Conservation (phyloP, 768 basidiomycete species). For the Lactarius trivialis region DNA sequence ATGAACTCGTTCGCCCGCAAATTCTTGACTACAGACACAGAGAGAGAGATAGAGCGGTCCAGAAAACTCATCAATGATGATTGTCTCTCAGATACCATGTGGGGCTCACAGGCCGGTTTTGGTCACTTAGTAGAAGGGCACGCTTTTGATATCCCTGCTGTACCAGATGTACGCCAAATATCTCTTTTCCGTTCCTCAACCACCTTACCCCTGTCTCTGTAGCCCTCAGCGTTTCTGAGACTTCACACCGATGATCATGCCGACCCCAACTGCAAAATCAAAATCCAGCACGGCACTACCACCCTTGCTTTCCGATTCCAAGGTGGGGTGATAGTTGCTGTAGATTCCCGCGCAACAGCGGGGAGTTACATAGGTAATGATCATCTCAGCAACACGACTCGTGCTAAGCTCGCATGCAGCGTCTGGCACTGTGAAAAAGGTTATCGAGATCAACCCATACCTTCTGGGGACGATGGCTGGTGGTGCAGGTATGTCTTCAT, state of each 20-base stretch:
- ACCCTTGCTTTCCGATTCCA: slow-evolving; percentile 95
- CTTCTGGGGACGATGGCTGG: slow-evolving; percentile 99
- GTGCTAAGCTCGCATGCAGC: slow-evolving; percentile 41
- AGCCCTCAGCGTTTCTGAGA: slow-evolving; percentile 89
- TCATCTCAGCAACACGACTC: neutral
- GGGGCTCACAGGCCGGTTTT: slow-evolving; percentile 82
- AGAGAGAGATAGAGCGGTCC: slow-evolving; percentile 44
- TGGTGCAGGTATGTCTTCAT: slow-evolving; percentile 69
- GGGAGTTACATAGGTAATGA: slow-evolving; percentile 90
- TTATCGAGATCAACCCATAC: slow-evolving; percentile 99
- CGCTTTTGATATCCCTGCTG: slow-evolving; percentile 62
- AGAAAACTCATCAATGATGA: slow-evolving; percentile 52
- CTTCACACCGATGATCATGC: slow-evolving; percentile 94
- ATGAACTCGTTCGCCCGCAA: slow-evolving; percentile 70
- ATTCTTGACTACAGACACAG: slow-evolving; percentile 52
- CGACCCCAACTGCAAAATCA: slow-evolving; percentile 91
- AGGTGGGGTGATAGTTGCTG: slow-evolving; percentile 97
- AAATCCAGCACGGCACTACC: slow-evolving; percentile 98
- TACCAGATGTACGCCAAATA: slow-evolving; percentile 59
- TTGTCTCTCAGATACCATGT: slow-evolving; percentile 58
- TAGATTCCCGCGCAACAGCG: slow-evolving; percentile 97
- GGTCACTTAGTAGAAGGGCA: slow-evolving; percentile 70
- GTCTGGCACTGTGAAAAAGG: slow-evolving; percentile 96
- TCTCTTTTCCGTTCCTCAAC: neutral
- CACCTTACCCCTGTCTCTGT: slow-evolving; percentile 11